Evolutionary conservation across 768 basidiomycete species (phyloP).

Genomic region (Mycena epipterygia): DNA sequence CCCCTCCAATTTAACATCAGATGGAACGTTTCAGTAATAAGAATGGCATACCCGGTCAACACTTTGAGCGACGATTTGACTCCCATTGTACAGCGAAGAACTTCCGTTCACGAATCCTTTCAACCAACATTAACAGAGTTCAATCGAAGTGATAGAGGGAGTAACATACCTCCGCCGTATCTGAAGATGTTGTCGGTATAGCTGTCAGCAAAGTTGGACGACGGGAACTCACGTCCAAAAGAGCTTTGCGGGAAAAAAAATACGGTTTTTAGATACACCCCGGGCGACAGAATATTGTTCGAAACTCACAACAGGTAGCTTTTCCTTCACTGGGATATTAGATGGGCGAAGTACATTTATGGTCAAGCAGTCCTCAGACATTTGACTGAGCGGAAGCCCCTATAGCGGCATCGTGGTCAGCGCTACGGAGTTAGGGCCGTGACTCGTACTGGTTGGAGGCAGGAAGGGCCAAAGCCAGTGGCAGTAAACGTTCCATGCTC

Average conservation of each 20-base stretch:
- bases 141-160: no score
- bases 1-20: not conserved
- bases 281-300: not conserved
- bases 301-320: conserved; percentile 8
- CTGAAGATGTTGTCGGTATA: not conserved
- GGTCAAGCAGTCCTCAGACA: conserved; percentile 20
- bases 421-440: not conserved
- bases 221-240: conserved; percentile 3
- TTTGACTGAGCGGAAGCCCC: conserved; percentile 1
- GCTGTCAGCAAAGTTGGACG: not conserved
- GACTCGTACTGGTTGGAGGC: not conserved
- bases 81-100: not conserved
- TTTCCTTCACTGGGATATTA: not conserved
- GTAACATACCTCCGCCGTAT: conserved; percentile 7
- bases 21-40: not conserved
- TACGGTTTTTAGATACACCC: not conserved
- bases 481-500: not conserved
- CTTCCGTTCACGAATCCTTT: not conserved
- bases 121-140: no score
- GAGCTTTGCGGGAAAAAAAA: not conserved
- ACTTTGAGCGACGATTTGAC: conserved; percentile 21
- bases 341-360: not conserved
- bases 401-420: not conserved
- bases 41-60: conserved; percentile 18
- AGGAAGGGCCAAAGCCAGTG: not conserved